phyloP scores from a whole-genome alignment of 495 filamentous ascomycete genomes.

The Tetracladium setigerum region DNA sequence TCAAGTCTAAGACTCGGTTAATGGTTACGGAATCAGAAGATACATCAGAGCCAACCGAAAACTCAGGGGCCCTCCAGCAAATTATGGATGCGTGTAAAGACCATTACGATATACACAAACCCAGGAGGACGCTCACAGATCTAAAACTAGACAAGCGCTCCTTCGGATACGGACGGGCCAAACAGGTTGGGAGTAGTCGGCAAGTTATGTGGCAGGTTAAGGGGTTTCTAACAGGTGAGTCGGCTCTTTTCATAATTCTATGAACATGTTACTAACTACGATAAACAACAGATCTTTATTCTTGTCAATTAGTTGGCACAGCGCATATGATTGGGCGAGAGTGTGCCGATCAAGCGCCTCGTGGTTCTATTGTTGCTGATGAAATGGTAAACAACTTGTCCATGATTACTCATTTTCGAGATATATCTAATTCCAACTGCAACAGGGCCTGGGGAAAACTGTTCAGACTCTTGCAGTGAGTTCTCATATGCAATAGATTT shows the following conservation, averaged over 20 bases:
- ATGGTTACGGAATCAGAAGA: no score
- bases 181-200: slow-evolving; percentile 4
- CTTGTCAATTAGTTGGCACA: slow-evolving; percentile 45
- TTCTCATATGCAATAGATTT: not conserved
- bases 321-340: slow-evolving; percentile 51
- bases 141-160: slow-evolving; percentile 26
- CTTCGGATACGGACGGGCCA: slow-evolving; percentile 26
- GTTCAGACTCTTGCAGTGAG: slow-evolving; percentile 33
- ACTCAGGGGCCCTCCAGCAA: no score
- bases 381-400: slow-evolving; percentile 32
- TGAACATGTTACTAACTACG: not conserved
- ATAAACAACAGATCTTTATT: slow-evolving; percentile 1
- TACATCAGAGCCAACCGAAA: no score
- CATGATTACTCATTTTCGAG: not conserved
- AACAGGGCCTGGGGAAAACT: slow-evolving; percentile 54
- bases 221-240: slow-evolving; percentile 29
- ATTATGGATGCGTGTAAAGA: no score
- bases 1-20: no score
- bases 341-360: slow-evolving; percentile 24
- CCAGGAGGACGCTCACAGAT: slow-evolving; percentile 4
- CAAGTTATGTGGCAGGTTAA: slow-evolving; percentile 35
- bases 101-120: not conserved
- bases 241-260: slow-evolving; percentile 23
- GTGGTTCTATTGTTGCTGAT: slow-evolving; percentile 48
- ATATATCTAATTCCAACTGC: not conserved